Percentiles rank a stretch among this genome's conserved stretches.
These are phyloP conservation scores for Beauveria varroae DNA, from an alignment of 2,329 filamentous ascomycete species.

Conservation along the genomic window DNA sequence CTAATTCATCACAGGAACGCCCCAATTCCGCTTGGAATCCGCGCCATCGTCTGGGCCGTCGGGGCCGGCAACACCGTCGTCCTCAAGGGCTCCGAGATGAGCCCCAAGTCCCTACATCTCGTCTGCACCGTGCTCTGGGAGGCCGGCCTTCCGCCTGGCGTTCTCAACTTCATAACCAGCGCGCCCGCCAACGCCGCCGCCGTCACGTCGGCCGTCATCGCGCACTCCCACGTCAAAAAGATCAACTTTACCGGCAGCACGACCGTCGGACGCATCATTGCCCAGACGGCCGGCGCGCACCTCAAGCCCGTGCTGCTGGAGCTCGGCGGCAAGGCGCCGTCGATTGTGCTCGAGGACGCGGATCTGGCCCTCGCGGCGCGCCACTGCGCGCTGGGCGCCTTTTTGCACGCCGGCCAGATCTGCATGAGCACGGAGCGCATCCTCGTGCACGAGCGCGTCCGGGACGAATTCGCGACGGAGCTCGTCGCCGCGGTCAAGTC, in stretches of 20 bases:
- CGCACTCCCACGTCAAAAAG: constrained; percentile 31
- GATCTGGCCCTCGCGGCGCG: constrained; percentile 33
- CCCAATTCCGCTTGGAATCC: constrained; percentile 40
- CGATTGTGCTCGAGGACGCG: constrained; percentile 37
- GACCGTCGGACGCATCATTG: constrained; percentile 33
- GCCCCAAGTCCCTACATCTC: constrained; percentile 52
- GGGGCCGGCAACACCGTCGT: constrained; percentile 65
- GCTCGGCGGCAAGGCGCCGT: constrained; percentile 38
- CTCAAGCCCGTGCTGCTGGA: constrained; percentile 41
- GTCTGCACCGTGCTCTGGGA: constrained; percentile 56
- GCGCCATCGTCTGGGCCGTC: constrained; percentile 50
- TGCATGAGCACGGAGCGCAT: constrained; percentile 66
- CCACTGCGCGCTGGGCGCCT: constrained; percentile 18
- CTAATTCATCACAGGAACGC: constrained; percentile 35
- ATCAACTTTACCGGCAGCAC: constrained; percentile 39
- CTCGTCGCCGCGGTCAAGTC: neutral
- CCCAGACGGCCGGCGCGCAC: constrained; percentile 25
- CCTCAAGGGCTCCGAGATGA: constrained; percentile 61
- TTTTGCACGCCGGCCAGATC: constrained; percentile 47
- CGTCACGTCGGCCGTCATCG: constrained; percentile 58
- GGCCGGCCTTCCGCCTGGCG: constrained; percentile 64
- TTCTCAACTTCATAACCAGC: constrained; percentile 59
- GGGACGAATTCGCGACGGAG: constrained; percentile 10
- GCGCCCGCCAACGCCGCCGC: constrained; percentile 55
- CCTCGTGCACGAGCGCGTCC: constrained; percentile 24